Percentiles rank a stretch among this genome's conserved stretches.
phyloP scores from a whole-genome alignment of 2,329 filamentous ascomycete species.

The Dothidotthia symphoricarpi region DNA sequence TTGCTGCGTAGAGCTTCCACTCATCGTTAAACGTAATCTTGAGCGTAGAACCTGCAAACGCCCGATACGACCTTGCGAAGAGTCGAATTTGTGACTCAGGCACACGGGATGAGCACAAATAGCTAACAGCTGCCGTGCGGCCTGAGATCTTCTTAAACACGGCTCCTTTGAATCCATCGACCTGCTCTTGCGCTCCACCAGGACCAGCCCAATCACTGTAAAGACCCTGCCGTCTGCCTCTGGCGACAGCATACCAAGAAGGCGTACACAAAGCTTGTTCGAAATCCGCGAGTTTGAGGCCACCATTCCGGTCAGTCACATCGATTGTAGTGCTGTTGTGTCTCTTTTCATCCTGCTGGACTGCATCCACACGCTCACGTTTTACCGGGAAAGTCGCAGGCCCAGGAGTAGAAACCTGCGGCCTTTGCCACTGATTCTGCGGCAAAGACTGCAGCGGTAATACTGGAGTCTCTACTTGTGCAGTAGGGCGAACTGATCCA shows the following conservation, averaged over 20 bases:
- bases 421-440: no score
- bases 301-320: background rate
- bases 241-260: constrained; percentile 1
- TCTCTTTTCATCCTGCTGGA: no score
- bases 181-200: constrained; percentile 1
- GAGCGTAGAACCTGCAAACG: background rate
- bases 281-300: no score
- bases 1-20: background rate
- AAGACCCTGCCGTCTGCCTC: constrained; percentile 1
- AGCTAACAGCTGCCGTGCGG: background rate
- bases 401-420: no score
- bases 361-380: no score
- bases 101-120: background rate
- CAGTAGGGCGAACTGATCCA: no score
- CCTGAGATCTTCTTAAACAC: background rate
- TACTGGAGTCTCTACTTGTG: no score
- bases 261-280: background rate
- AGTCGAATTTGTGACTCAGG: background rate
- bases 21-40: constrained; percentile 3
- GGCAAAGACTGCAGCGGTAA: no score
- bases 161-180: background rate
- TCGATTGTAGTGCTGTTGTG: no score
- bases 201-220: background rate
- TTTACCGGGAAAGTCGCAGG: no score
- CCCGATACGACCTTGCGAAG: constrained; percentile 1